Conservation (phyloP, 768 basidiomycete species). For the Calocera cornea region DNA sequence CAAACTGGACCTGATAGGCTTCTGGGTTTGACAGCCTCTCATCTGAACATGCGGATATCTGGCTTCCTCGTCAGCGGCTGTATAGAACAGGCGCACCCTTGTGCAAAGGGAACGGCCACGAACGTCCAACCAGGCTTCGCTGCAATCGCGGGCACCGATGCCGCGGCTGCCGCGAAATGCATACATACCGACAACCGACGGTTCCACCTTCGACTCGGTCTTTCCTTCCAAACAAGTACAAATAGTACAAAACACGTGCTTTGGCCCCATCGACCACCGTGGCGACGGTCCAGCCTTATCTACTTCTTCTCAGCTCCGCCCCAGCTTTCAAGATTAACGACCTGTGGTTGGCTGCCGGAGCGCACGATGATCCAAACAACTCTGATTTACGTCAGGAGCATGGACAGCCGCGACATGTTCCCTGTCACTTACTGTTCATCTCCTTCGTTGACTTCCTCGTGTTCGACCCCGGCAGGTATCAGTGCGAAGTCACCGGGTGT, state of each 20-base stretch:
- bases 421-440: constrained; percentile 13
- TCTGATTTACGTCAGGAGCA: neutral
- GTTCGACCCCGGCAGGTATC: constrained; percentile 14
- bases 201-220: too few relatives aligned
- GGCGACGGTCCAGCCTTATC: too few relatives aligned
- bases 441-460: constrained; percentile 18
- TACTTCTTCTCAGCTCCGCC: constrained; percentile 5
- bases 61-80: neutral
- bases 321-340: constrained; percentile 16
- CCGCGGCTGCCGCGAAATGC: too few relatives aligned
- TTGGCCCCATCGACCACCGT: too few relatives aligned
- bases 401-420: neutral
- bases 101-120: too few relatives aligned
- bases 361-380: constrained; percentile 18
- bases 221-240: too few relatives aligned
- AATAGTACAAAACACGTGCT: too few relatives aligned
- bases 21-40: neutral
- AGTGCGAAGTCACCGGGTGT: constrained; percentile 17
- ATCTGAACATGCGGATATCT: neutral
- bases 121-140: too few relatives aligned
- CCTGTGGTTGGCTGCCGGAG: constrained; percentile 13
- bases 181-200: too few relatives aligned
- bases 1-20: neutral
- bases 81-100: neutral
- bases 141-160: too few relatives aligned